A percentile compares a stretch with the other conserved stretches of the same genome.
Evolutionary conservation across 352 stramenopile genomes (phyloP).

Genomic region (Phytopythium delawarense): DNA sequence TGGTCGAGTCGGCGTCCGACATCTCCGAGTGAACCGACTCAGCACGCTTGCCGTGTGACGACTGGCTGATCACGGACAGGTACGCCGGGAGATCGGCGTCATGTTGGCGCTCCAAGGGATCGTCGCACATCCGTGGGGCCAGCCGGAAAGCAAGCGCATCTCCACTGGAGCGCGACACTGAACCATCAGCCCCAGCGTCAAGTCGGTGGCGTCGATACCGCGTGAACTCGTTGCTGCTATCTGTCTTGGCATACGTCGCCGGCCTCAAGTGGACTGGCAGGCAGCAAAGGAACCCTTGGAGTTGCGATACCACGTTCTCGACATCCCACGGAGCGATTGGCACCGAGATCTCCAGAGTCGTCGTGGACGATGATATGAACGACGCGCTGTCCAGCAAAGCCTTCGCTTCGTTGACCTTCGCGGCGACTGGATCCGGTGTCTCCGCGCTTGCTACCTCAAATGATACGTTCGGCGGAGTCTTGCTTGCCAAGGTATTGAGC

Average conservation of each 20-base stretch:
- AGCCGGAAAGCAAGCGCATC: conserved; percentile 11
- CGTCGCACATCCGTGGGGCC: conserved; percentile 9
- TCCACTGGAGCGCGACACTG: not conserved
- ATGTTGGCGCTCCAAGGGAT: not conserved
- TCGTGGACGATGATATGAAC: conserved; percentile 50
- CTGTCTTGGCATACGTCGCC: conserved; percentile 35
- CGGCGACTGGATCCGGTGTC: not conserved
- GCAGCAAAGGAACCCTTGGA: conserved; percentile 46
- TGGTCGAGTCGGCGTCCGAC: conserved; percentile 46
- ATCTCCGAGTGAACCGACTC: conserved; percentile 74
- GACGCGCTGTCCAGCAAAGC: conserved; percentile 30
- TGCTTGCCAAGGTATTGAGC: conserved; percentile 8
- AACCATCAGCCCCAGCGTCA: not conserved
- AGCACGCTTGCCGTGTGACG: conserved; percentile 16
- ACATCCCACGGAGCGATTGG: conserved; percentile 65
- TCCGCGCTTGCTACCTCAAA: not conserved
- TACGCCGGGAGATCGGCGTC: not conserved
- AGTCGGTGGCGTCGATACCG: not conserved
- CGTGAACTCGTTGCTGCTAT: conserved; percentile 21
- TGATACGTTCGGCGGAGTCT: not conserved
- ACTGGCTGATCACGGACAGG: not conserved
- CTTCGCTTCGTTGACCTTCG: not conserved
- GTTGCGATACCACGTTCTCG: conserved; percentile 42
- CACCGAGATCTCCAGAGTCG: conserved; percentile 33
- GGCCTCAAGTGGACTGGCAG: conserved; percentile 55